Percentiles rank a stretch among this genome's conserved stretches.
These are phyloP conservation scores for Cystobasidium slooffiae DNA, from an alignment of 1,284 basidiomycete species.

Conservation along the genomic window DNA sequence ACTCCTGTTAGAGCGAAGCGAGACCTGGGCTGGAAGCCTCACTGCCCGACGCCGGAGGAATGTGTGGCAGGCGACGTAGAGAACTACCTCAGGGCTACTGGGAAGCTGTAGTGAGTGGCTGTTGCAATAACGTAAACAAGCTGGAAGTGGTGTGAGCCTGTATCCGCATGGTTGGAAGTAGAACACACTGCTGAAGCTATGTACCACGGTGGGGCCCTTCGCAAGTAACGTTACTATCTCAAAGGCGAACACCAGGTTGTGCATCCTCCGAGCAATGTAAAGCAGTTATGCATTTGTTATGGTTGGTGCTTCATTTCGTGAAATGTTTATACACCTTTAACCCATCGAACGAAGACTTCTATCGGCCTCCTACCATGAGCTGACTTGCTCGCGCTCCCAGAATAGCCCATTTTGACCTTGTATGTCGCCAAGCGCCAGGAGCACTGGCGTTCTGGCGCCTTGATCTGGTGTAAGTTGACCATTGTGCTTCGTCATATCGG, in stretches of 20 bases:
- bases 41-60: neutral
- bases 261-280: too few relatives aligned
- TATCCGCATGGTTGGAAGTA: too few relatives aligned
- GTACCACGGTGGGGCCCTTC: too few relatives aligned
- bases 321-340: neutral
- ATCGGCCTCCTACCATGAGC: slow-evolving; percentile 23
- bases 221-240: too few relatives aligned
- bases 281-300: too few relatives aligned
- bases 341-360: neutral
- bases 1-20: neutral
- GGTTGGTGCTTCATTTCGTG: too few relatives aligned
- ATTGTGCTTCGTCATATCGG: slow-evolving; percentile 53
- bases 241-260: too few relatives aligned
- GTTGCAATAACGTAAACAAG: neutral
- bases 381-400: slow-evolving; percentile 44
- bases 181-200: too few relatives aligned
- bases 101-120: neutral
- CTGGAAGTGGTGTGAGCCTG: neutral
- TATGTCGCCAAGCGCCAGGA: slow-evolving; percentile 50
- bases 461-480: slow-evolving; percentile 53
- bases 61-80: slow-evolving; percentile 9
- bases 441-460: slow-evolving; percentile 55
- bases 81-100: slow-evolving; percentile 2
- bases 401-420: slow-evolving; percentile 47
- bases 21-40: slow-evolving; percentile 10